A percentile compares a stretch with the other conserved stretches of the same genome.
phyloP scores from a whole-genome alignment of 306 rosid species.

The cucumber (Cucumis sativus) region DNA sequence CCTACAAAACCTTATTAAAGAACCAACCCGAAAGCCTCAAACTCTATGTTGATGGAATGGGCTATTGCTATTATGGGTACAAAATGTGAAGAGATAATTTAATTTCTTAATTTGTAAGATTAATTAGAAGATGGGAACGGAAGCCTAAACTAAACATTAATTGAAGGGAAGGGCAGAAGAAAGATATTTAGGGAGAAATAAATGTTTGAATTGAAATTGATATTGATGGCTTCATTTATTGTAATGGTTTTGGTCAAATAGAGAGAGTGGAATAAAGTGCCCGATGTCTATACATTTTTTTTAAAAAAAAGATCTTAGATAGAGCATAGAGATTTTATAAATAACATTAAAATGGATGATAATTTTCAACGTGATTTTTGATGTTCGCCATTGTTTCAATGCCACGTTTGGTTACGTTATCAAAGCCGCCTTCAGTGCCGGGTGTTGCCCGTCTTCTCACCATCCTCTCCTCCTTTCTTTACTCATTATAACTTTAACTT shows the following conservation, averaged over 20 bases:
- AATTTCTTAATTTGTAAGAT: too few relatives aligned
- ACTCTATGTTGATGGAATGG: too few relatives aligned
- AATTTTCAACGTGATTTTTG: not conserved
- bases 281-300: not conserved
- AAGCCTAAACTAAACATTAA: not conserved
- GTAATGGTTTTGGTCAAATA: not conserved
- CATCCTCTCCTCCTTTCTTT: too few relatives aligned
- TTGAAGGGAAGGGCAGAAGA: too few relatives aligned
- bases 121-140: not conserved
- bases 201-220: not conserved
- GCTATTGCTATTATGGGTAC: too few relatives aligned
- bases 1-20: too few relatives aligned
- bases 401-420: not conserved
- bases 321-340: not conserved
- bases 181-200: not conserved
- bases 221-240: not conserved
- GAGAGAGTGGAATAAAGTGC: not conserved
- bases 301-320: too few relatives aligned
- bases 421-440: not conserved
- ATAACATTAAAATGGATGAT: not conserved
- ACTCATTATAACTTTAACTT: too few relatives aligned
- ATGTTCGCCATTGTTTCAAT: not conserved
- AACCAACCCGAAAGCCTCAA: too few relatives aligned
- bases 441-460: not conserved
- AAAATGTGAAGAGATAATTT: too few relatives aligned